Evolutionary conservation across 495 filamentous ascomycete genomes (phyloP).

Genomic region (Lasiosphaeriaceae sp.): DNA sequence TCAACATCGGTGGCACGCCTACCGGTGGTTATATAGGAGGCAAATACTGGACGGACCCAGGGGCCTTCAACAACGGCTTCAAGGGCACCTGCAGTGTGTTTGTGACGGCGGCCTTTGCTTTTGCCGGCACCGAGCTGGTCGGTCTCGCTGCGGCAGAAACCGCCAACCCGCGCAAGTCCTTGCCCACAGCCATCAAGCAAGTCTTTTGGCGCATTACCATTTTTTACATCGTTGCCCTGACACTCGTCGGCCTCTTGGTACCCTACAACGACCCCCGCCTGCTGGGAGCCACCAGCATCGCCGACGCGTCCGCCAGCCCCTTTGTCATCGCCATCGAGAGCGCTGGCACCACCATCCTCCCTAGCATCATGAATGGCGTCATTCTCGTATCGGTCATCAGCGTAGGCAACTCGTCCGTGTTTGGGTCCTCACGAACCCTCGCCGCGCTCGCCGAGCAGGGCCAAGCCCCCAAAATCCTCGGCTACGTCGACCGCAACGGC

Average conservation of each 20-base stretch:
- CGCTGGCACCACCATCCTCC: constrained; percentile 70
- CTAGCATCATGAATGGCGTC: constrained; percentile 85
- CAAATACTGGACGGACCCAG: constrained; percentile 73
- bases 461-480: constrained; percentile 72
- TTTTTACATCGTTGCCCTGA: constrained; percentile 78
- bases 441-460: constrained; percentile 82
- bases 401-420: constrained; percentile 85
- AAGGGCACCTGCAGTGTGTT: constrained; percentile 92
- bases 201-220: constrained; percentile 94
- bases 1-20: constrained; percentile 77
- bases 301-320: constrained; percentile 72
- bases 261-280: constrained; percentile 63
- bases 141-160: constrained; percentile 89
- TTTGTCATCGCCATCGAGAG: constrained; percentile 86
- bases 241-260: constrained; percentile 71
- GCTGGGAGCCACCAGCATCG: constrained; percentile 45
- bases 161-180: constrained; percentile 77
- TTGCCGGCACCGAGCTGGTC: constrained; percentile 88
- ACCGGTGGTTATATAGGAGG: constrained; percentile 78
- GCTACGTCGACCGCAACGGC: constrained; percentile 80
- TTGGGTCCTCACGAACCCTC: constrained; percentile 82
- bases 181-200: constrained; percentile 86
- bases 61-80: constrained; percentile 89
- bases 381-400: constrained; percentile 87
- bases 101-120: constrained; percentile 89